phyloP scores from a whole-genome alignment of 1,284 basidiomycete species.

The Ustilago xerochloae region DNA sequence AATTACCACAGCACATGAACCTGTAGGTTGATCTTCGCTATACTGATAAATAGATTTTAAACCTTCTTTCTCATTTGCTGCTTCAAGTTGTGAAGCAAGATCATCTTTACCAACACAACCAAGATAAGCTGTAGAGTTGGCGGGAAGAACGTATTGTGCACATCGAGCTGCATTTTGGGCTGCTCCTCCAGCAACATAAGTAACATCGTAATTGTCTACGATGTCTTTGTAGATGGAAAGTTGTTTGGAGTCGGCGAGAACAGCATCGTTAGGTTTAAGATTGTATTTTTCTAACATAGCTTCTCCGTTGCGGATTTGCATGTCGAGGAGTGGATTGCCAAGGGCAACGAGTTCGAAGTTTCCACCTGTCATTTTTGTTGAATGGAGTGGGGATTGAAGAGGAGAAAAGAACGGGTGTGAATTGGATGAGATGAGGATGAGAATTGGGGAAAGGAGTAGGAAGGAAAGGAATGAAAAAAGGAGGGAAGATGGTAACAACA shows the following conservation, averaged over 20 bases:
- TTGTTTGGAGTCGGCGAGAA: constrained; percentile 91
- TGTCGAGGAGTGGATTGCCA: constrained; percentile 69
- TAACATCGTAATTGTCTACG: constrained; percentile 79
- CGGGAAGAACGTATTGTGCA: constrained; percentile 79
- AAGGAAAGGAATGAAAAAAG: not conserved
- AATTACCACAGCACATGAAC: constrained; percentile 95
- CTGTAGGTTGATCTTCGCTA: constrained; percentile 85
- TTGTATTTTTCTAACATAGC: constrained; percentile 87
- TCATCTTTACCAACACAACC: constrained; percentile 94
- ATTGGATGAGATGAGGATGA: not conserved
- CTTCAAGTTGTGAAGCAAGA: constrained; percentile 86
- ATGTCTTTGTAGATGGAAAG: constrained; percentile 82
- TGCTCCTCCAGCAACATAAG: constrained; percentile 96
- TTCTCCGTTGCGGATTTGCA: constrained; percentile 76
- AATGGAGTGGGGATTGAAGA: not conserved
- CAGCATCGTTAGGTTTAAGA: constrained; percentile 95
- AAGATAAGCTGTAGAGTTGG: constrained; percentile 91
- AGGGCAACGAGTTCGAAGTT: constrained; percentile 66
- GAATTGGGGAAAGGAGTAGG: not conserved
- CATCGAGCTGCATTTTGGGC: constrained; percentile 96
- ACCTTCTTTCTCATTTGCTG: constrained; percentile 93
- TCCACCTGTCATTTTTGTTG: constrained; percentile 43
- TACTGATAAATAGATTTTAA: constrained; percentile 90
- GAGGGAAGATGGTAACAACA: not conserved
- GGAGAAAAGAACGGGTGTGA: not conserved